A percentile compares a stretch with the other conserved stretches of the same genome.
phyloP scores from a whole-genome alignment of 1,139 yeast genomes.

The Saccharomyces hybrid region DNA sequence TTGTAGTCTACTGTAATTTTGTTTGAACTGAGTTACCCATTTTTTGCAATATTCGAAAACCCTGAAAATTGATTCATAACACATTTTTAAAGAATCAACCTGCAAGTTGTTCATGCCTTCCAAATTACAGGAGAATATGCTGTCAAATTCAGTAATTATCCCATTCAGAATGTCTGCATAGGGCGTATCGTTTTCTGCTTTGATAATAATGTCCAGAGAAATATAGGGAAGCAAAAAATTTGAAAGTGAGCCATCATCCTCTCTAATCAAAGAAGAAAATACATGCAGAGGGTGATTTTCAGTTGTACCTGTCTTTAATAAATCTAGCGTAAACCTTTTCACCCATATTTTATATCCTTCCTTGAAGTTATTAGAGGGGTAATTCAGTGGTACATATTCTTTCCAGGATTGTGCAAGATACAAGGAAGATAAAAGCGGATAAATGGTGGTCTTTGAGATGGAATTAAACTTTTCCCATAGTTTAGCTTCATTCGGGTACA shows the following conservation, averaged over 20 bases:
- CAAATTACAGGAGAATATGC: constrained; percentile 46
- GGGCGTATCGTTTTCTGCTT: constrained; percentile 34
- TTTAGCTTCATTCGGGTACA: constrained; percentile 31
- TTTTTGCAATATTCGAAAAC: constrained; percentile 79
- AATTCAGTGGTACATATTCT: constrained; percentile 35
- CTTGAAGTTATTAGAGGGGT: constrained; percentile 45
- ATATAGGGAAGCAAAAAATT: constrained; percentile 75
- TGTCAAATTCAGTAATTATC: constrained; percentile 50
- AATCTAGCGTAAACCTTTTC: constrained; percentile 55
- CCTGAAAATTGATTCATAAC: constrained; percentile 67
- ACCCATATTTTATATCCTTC: constrained; percentile 59
- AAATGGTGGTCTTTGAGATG: constrained; percentile 63
- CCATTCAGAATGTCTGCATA: constrained; percentile 40
- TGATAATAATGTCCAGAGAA: constrained; percentile 56
- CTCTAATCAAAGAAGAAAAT: constrained; percentile 60
- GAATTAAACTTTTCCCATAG: constrained; percentile 63
- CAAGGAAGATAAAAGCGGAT: constrained; percentile 67
- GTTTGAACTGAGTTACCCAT: constrained; percentile 47
- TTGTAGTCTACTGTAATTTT: constrained; percentile 18
- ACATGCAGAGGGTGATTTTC: constrained; percentile 55
- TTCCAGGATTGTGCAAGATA: constrained; percentile 50
- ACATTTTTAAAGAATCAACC: constrained; percentile 52
- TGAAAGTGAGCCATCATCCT: constrained; percentile 63
- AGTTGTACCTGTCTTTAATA: constrained; percentile 42
- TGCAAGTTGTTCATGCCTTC: constrained; percentile 44